Evolutionary conservation across 2,329 filamentous ascomycete species (phyloP), one percentile per base, ranked within the genome.

Genomic region (Exophiala viscosa): DNA sequence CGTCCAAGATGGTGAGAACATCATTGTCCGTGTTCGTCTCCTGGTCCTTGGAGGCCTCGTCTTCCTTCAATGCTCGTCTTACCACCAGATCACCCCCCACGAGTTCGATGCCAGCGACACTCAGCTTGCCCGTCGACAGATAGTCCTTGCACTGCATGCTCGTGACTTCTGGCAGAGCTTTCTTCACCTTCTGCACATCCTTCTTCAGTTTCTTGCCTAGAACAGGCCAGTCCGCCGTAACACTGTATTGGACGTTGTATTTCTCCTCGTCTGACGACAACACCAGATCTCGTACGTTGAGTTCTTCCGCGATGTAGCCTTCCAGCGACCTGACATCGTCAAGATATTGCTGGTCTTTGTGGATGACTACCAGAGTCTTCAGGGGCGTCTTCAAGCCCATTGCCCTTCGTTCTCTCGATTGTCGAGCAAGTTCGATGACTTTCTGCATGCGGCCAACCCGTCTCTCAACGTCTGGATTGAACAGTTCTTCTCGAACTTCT

Each of bases 131-230:
- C 13, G 83, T 80, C 38, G 80, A 73, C 36, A 93, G 76, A 68
- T 90, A 99, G 35, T 76, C 74, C 68, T 91, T 88, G 55, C 96
- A 90, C 61, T 96, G 82, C 9, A 88, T 83, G 61, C 85, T 91
- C 15, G 81, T 87, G 44, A 99, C 76, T 35, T 74, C 78, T 5
- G 91, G 91, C 41, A 99, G 75, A 2, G 88, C 90, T 73, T 92
- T 95, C 77, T 95, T 95, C 62, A 97, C 90, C 67, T 87, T 89
- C 60, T 85, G 83, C 60, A 90, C 88, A 65, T 96, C 91, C 73
- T 96, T 96, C 79, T 95, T 95, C 62, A 97, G 80, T 76, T 97
- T 97, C 81, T 96, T 96, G 60, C 93, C 93, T 13, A 99, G 79
- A 2, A 88, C 87, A 11, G 93, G 90, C 87, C 93, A 96, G 70